These are phyloP conservation scores for Cerrena zonata DNA, from an alignment of 1,284 basidiomycete species.

Conservation along the genomic window DNA sequence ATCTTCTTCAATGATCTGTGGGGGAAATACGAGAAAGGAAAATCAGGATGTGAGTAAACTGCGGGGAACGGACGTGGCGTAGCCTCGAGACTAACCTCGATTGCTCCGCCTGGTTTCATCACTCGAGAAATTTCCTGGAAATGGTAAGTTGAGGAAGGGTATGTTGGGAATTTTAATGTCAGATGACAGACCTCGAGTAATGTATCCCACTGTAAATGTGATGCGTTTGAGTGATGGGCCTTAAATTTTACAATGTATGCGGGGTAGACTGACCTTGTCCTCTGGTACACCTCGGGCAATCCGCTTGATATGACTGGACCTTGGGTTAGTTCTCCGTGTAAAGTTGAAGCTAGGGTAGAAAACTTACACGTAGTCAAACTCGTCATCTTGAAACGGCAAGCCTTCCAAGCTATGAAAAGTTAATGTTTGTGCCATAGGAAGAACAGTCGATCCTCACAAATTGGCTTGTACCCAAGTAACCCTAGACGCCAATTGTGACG, in stretches of 20 bases:
- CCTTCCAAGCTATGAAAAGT: constrained; percentile 46
- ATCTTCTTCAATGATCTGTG: constrained; percentile 64
- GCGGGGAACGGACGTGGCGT: constrained; percentile 3
- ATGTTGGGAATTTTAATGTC: constrained; percentile 2
- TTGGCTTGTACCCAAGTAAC: constrained; percentile 67
- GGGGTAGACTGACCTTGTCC: constrained; percentile 45
- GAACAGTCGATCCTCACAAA: constrained; percentile 43
- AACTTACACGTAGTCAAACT: constrained; percentile 69
- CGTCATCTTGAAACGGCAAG: constrained; percentile 61
- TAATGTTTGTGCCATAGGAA: constrained; percentile 7
- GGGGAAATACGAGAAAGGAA: background rate
- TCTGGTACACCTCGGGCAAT: constrained; percentile 68
- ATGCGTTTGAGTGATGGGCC: constrained; percentile 9
- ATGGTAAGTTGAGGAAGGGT: constrained; percentile 6
- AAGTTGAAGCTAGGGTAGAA: background rate
- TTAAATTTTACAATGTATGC: constrained; percentile 3
- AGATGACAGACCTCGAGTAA: constrained; percentile 42
- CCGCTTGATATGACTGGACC: constrained; percentile 59
- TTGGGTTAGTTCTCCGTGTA: too few species aligned
- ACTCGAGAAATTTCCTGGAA: constrained; percentile 53
- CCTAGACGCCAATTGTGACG: constrained; percentile 48
- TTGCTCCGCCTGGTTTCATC: constrained; percentile 60
- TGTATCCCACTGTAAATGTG: constrained; percentile 47
- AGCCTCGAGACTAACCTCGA: constrained; percentile 42
- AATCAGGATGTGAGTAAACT: too few species aligned